Evolutionary conservation across 2,329 filamentous ascomycete species (phyloP).

Genomic region (Trichoderma atroviride): DNA sequence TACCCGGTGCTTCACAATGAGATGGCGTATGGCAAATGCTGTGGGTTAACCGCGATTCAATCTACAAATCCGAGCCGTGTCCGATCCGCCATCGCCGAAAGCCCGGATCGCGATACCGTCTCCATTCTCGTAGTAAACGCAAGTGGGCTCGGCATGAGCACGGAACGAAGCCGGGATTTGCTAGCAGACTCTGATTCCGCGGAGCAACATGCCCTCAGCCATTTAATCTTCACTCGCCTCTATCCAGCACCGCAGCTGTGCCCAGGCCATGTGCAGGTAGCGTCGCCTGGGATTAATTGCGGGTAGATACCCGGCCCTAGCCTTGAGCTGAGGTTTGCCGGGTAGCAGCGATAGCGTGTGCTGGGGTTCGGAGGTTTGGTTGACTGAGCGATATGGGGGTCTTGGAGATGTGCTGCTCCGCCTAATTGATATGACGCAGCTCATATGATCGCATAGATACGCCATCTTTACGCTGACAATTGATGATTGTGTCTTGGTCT

Average conservation of each 20-base stretch:
- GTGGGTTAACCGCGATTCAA: background rate
- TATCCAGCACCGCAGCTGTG: background rate
- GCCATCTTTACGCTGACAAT: too few species aligned
- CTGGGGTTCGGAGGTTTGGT: conserved; percentile 6
- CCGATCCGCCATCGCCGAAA: background rate
- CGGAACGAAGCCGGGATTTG: background rate
- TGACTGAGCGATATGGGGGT: background rate
- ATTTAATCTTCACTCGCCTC: background rate
- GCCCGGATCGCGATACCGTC: background rate
- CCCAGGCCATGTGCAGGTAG: background rate
- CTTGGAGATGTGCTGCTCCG: background rate
- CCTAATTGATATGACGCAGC: background rate
- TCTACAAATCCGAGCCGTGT: background rate
- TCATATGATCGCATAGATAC: background rate
- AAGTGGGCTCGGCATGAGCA: background rate
- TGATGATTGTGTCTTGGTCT: too few species aligned
- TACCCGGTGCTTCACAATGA: background rate
- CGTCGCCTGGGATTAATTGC: conserved; percentile 14
- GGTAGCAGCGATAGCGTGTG: conserved; percentile 6
- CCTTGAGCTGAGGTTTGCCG: conserved; percentile 6
- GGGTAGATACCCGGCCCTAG: conserved; percentile 25
- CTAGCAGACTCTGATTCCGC: background rate
- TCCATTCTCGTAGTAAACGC: background rate
- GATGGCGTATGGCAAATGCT: background rate
- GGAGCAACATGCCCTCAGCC: background rate